phyloP scores from a whole-genome alignment of 2,329 filamentous ascomycete genomes.

The Sphaceloma murrayae region DNA sequence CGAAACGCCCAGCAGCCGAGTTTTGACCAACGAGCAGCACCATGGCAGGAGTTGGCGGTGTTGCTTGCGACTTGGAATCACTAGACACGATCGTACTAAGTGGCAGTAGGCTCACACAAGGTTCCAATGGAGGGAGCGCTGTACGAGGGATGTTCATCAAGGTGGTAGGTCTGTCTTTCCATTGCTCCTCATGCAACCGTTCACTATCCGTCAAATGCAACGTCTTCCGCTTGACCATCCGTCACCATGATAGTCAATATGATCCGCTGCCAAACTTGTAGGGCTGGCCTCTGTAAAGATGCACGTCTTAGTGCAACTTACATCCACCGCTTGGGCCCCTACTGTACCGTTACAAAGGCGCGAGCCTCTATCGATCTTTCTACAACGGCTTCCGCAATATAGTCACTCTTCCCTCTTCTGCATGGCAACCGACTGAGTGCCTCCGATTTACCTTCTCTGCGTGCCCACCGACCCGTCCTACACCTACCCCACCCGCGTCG shows the following conservation, averaged over 20 bases:
- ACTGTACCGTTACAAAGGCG: slow-evolving; percentile 6
- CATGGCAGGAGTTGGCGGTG: too few relatives aligned
- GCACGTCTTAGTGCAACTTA: slow-evolving; percentile 9
- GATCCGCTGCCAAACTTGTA: slow-evolving; percentile 10
- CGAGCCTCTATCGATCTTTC: slow-evolving; percentile 16
- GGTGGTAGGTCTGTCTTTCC: slow-evolving; percentile 10
- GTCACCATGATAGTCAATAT: slow-evolving; percentile 3
- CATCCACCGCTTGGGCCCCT: slow-evolving; percentile 10
- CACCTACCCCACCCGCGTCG: slow-evolving; percentile 12
- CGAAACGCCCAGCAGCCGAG: neutral
- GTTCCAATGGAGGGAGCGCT: neutral
- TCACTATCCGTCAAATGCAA: slow-evolving; percentile 13
- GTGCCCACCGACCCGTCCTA: neutral
- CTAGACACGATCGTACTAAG: too few relatives aligned
- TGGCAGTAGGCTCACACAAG: neutral
- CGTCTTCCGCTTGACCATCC: slow-evolving; percentile 5
- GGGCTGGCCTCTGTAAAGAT: slow-evolving; percentile 9
- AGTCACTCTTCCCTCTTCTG: slow-evolving; percentile 12
- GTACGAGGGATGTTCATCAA: neutral
- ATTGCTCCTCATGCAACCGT: slow-evolving; percentile 13
- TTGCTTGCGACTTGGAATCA: too few relatives aligned
- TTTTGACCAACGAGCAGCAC: neutral
- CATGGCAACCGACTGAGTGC: slow-evolving; percentile 14
- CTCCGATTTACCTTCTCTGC: slow-evolving; percentile 11
- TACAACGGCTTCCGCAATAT: slow-evolving; percentile 15